Conservation (phyloP, 1,284 basidiomycete species). For the Inonotus obliquus region DNA sequence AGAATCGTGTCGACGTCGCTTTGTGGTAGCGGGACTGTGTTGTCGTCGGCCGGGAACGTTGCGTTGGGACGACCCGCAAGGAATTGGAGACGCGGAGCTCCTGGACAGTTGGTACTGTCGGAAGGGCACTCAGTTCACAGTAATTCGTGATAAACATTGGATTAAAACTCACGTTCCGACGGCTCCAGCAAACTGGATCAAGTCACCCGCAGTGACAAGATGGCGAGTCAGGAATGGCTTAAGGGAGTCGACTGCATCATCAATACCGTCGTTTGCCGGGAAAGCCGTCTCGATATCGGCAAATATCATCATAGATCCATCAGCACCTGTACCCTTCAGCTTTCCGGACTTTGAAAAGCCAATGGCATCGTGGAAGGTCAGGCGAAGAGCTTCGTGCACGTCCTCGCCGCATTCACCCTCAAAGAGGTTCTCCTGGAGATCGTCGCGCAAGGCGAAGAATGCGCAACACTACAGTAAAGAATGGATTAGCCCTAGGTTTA, state of each 20-base stretch:
- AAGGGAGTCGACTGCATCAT: constrained; percentile 26
- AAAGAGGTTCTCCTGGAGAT: constrained; percentile 21
- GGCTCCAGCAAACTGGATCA: constrained; percentile 30
- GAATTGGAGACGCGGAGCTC: constrained; percentile 27
- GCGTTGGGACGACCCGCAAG: constrained; percentile 24
- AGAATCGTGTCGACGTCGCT: constrained; percentile 27
- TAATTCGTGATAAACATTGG: neutral
- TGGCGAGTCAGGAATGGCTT: constrained; percentile 24
- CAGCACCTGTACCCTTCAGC: constrained; percentile 14
- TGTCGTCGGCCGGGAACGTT: constrained; percentile 24
- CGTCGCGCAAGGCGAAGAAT: constrained; percentile 23
- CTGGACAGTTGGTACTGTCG: constrained; percentile 27
- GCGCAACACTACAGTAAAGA: constrained; percentile 18
- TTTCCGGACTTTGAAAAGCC: constrained; percentile 19
- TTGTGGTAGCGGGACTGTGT: constrained; percentile 25
- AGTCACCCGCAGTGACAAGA: constrained; percentile 27
- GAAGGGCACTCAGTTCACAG: neutral
- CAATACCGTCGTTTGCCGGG: constrained; percentile 26
- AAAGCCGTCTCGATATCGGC: constrained; percentile 19
- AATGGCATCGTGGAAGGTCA: constrained; percentile 26
- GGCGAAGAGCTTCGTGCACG: constrained; percentile 22
- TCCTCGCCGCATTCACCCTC: constrained; percentile 21
- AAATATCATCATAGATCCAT: constrained; percentile 20
- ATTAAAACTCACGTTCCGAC: constrained; percentile 20
- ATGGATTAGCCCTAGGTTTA: neutral